Base-by-base conservation (phyloP, 257 asterid genomes). In the Buddleja alternifolia region DNA sequence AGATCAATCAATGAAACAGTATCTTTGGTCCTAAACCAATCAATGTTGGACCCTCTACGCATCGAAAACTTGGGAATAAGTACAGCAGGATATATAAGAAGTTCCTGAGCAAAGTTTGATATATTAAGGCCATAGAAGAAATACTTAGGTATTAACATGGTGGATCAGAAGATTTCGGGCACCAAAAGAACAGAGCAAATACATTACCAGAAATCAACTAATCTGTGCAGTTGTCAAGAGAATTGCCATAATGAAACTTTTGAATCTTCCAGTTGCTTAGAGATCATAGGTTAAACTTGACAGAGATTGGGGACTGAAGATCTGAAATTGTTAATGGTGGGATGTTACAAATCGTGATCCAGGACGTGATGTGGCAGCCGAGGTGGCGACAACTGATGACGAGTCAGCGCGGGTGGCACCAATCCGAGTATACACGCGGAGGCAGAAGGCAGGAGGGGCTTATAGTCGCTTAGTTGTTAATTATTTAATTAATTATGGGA, bases 71-170 rank as follows among this genome's bases (percentile, higher is more conserved):
- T 44, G 16, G 57, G 11, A 44, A 64, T 20, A 12, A 39, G 32
- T 20, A 21, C 40, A 14, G 63, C 58, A 46, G 62, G 61, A 62
- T 41, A 62, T 16, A 25, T 37, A 24, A 58, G 32, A 56, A 23
- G 57, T 23, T 36, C 7, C 36, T 19, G 44, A 10, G 11, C 55
- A 60, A 23, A 54, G 21, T 52, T 52, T 3, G 52, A 50, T 34
- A 50, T 34, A 32, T 61, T 61, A 66, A 66, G 41, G 55, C 42
- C 74, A 61, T 40, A 56, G 10, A 56, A 12, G 19, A 56, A 34
- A 29, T 29, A 29, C n/a, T 29, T 29, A 29, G 3, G n/a, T n/a
- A n/a, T 5, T 29, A 29, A 29, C 34, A 29, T 29, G 34, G 34
- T 2, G 34, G 34, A 29, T 29, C 34, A 29, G 15, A 44, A 10